Conservation (phyloP, 2,329 filamentous ascomycete species). For the Cladosporium sphaerospermum region DNA sequence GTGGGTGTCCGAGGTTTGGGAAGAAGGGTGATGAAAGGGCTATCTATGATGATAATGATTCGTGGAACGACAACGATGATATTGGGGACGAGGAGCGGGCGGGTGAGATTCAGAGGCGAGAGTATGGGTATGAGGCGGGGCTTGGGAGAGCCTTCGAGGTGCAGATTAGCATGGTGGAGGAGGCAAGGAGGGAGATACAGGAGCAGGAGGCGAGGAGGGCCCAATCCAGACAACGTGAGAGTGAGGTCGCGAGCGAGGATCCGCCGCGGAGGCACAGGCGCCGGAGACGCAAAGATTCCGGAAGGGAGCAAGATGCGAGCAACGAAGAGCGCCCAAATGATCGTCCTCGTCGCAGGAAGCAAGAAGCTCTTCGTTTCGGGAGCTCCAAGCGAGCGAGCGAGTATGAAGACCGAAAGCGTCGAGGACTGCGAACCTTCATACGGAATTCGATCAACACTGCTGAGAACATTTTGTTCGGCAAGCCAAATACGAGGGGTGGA, state of each 20-base stretch:
- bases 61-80: slow-evolving; percentile 1
- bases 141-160: slow-evolving; percentile 3
- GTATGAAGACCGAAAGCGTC: background rate
- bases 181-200: background rate
- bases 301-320: background rate
- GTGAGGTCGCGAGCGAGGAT: background rate
- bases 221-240: background rate
- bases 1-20: slow-evolving; percentile 5
- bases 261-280: background rate
- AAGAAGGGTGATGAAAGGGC: background rate
- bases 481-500: too few species aligned
- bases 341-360: background rate
- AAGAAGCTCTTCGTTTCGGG: background rate
- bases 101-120: background rate
- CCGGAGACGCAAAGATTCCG: background rate
- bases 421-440: background rate
- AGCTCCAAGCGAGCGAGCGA: background rate
- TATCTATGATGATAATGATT: slow-evolving; percentile 1
- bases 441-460: background rate
- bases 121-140: background rate
- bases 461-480: background rate
- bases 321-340: background rate
- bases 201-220: background rate
- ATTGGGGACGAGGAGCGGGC: background rate
- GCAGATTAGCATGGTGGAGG: slow-evolving; percentile 8